Conservation (phyloP, 495 filamentous ascomycete genomes). For the Stereocaulon alpinum region DNA sequence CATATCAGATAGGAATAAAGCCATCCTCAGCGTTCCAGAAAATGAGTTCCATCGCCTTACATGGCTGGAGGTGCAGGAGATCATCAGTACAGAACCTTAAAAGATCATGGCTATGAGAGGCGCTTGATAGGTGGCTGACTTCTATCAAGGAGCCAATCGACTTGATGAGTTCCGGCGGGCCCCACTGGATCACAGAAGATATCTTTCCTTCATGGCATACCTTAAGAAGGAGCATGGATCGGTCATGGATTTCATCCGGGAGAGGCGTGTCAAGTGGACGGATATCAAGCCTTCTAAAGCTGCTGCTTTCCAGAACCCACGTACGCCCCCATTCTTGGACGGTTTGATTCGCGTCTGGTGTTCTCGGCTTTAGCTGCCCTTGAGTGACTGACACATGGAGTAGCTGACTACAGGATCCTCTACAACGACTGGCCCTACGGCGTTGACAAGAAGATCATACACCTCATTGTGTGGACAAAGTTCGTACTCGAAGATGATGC, state of each 20-base stretch:
- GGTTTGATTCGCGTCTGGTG: too few species aligned
- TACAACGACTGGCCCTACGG: constrained; percentile 92
- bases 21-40: constrained; percentile 59
- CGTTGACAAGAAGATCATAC: constrained; percentile 61
- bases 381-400: not conserved
- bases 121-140: not conserved
- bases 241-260: constrained; percentile 63
- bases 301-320: constrained; percentile 36
- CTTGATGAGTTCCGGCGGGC: constrained; percentile 64
- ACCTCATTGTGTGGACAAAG: constrained; percentile 87
- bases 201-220: constrained; percentile 52
- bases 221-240: constrained; percentile 57
- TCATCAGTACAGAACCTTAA: constrained; percentile 38
- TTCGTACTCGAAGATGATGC: constrained; percentile 63
- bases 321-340: too few species aligned
- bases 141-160: constrained; percentile 39
- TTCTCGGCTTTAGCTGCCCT: too few species aligned
- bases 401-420: constrained; percentile 63
- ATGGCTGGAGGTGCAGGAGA: constrained; percentile 54
- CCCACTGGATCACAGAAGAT: constrained; percentile 63
- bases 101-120: not conserved
- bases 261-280: constrained; percentile 54
- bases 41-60: constrained; percentile 41
- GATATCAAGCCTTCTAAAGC: constrained; percentile 36
- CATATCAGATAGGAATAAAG: constrained; percentile 42